Conservation (phyloP, 2,329 filamentous ascomycete genomes). For the Cyphellophora europaea region DNA sequence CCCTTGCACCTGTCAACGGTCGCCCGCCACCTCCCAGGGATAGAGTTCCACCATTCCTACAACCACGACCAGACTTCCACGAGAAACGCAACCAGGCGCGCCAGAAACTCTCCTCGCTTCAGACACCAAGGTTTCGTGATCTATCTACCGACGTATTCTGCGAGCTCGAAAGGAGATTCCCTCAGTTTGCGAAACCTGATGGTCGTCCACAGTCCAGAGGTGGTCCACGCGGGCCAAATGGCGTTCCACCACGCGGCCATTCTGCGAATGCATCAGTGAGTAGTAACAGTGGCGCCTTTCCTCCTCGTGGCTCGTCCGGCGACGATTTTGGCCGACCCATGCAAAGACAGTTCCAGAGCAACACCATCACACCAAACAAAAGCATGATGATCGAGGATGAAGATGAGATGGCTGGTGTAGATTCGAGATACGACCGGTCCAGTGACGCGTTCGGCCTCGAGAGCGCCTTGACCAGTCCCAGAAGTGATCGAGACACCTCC, state of each 20-base stretch:
- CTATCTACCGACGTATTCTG: constrained; percentile 93
- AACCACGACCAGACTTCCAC: constrained; percentile 84
- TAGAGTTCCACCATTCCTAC: constrained; percentile 59
- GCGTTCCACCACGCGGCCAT: constrained; percentile 37
- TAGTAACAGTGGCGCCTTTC: constrained; percentile 26
- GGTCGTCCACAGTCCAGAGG: constrained; percentile 52
- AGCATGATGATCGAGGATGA: constrained; percentile 96
- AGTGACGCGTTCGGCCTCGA: constrained; percentile 57
- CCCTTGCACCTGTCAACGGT: constrained; percentile 37
- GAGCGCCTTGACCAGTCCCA: constrained; percentile 28
- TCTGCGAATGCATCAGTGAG: constrained; percentile 35
- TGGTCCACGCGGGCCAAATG: constrained; percentile 41
- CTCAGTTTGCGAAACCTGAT: constrained; percentile 63
- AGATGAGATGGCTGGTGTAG: constrained; percentile 54
- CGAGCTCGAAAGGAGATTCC: constrained; percentile 84
- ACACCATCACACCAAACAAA: constrained; percentile 95
- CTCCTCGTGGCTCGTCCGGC: constrained; percentile 12
- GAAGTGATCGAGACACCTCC: constrained; percentile 36
- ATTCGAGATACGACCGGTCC: constrained; percentile 49
- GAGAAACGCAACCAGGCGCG: constrained; percentile 97
- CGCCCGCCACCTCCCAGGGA: constrained; percentile 30
- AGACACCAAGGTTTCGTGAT: constrained; percentile 77
- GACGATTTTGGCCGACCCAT: constrained; percentile 67
- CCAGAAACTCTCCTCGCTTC: constrained; percentile 84
- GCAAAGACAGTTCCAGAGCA: constrained; percentile 85